Evolutionary conservation across 192 early-diverging fungal genomes (phyloP).

Genomic region (Coemansia sp.): DNA sequence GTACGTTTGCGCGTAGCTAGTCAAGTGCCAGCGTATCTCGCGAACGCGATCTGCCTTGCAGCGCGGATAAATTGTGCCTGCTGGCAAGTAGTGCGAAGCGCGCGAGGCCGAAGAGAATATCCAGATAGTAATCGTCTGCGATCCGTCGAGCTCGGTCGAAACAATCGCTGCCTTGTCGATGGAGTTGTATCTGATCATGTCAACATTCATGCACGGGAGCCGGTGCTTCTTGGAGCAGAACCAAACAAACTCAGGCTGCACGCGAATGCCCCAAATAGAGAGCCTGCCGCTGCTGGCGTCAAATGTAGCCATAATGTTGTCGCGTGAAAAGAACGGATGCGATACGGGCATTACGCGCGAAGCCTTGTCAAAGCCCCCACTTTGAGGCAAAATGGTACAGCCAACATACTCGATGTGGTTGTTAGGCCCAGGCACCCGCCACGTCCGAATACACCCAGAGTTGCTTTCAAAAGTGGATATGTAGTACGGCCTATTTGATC

Average conservation of each 20-base stretch:
- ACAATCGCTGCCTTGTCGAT: slow-evolving; percentile 56
- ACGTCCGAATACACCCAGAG: slow-evolving; percentile 33
- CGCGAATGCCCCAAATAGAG: slow-evolving; percentile 50
- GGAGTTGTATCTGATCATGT: slow-evolving; percentile 56
- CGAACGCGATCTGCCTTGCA: slow-evolving; percentile 34
- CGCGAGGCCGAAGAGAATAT: slow-evolving; percentile 55
- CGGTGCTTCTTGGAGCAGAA: slow-evolving; percentile 52
- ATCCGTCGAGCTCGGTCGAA: slow-evolving; percentile 32
- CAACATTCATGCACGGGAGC: slow-evolving; percentile 43
- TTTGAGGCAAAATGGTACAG: slow-evolving; percentile 8
- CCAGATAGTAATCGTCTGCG: slow-evolving; percentile 48
- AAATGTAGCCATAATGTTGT: slow-evolving; percentile 53
- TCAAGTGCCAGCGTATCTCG: slow-evolving; percentile 53
- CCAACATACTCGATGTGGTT: slow-evolving; percentile 20
- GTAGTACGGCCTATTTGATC: slow-evolving; percentile 17
- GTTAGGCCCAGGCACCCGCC: slow-evolving; percentile 21
- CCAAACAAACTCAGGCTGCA: slow-evolving; percentile 28
- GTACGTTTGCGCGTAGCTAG: slow-evolving; percentile 52
- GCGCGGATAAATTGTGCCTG: slow-evolving; percentile 48
- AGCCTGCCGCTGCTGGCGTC: slow-evolving; percentile 38
- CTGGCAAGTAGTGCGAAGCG: slow-evolving; percentile 50
- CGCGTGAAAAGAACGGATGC: slow-evolving; percentile 47
- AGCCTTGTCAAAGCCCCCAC: slow-evolving; percentile 32
- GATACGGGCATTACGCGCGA: slow-evolving; percentile 53
- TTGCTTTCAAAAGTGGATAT: slow-evolving; percentile 33